phyloP scores from a whole-genome alignment of 1,284 basidiomycete species.

The Pseudozyma sp. region DNA sequence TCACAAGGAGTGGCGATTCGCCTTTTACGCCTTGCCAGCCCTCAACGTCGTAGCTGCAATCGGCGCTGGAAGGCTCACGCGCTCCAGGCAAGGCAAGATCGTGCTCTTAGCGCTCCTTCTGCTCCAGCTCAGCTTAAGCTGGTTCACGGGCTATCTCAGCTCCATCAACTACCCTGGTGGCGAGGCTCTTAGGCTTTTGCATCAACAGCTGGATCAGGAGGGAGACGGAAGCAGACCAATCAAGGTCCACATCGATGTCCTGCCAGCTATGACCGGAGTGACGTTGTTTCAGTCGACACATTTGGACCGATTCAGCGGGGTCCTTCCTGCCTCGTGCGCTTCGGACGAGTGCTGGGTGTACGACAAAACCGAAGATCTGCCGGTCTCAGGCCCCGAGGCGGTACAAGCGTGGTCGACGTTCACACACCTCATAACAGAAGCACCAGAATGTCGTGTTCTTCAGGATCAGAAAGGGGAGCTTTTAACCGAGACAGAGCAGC shows the following conservation, averaged over 20 bases:
- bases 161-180: conserved; percentile 91
- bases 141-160: conserved; percentile 74
- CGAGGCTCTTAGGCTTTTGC: conserved; percentile 76
- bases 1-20: conserved; percentile 88
- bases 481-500: conserved; percentile 23
- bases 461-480: background rate
- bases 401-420: conserved; percentile 28
- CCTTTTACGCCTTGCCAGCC: conserved; percentile 85
- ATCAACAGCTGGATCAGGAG: conserved; percentile 68
- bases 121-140: conserved; percentile 34
- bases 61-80: conserved; percentile 73
- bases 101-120: conserved; percentile 7
- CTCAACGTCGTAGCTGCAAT: conserved; percentile 84
- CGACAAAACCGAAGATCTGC: conserved; percentile 61
- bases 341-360: conserved; percentile 41
- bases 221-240: background rate
- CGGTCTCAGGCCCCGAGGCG: conserved; percentile 11
- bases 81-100: conserved; percentile 24
- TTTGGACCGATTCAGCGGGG: conserved; percentile 18
- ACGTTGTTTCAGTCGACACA: conserved; percentile 85
- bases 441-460: conserved; percentile 26
- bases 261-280: conserved; percentile 89
- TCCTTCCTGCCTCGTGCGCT: conserved; percentile 10
- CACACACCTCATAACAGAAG: conserved; percentile 51
- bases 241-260: conserved; percentile 77